Evolutionary conservation across 768 basidiomycete genomes (phyloP).

Genomic region (Mycena alexandri): DNA sequence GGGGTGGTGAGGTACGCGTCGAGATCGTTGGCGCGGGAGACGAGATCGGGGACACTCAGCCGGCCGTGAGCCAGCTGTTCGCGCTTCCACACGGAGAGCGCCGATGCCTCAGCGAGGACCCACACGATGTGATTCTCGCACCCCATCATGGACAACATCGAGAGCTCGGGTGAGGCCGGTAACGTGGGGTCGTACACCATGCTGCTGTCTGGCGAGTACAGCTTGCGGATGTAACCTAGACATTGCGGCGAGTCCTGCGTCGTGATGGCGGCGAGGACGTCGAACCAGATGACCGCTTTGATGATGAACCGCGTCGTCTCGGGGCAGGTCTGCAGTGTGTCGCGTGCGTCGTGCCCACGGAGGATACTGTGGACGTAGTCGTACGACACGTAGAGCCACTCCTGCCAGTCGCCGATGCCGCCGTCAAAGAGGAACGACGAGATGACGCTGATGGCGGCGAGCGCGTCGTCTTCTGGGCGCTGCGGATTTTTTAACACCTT

Average conservation of each 20-base stretch:
- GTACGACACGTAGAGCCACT: conserved; percentile 74
- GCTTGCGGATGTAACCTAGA: conserved; percentile 62
- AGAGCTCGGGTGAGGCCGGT: conserved; percentile 53
- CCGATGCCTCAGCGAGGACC: conserved; percentile 81
- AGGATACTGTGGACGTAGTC: conserved; percentile 67
- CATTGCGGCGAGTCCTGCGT: conserved; percentile 71
- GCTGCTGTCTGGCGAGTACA: conserved; percentile 65
- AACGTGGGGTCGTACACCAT: conserved; percentile 51
- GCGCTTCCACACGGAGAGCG: conserved; percentile 76
- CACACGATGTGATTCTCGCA: conserved; percentile 85
- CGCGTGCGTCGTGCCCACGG: conserved; percentile 54
- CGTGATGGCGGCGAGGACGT: conserved; percentile 85
- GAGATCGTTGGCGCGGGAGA: conserved; percentile 46
- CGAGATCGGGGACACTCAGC: conserved; percentile 73
- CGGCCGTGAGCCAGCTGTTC: conserved; percentile 50
- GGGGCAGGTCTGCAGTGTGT: conserved; percentile 58
- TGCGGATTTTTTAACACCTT: conserved; percentile 40
- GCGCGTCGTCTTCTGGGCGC: conserved; percentile 75
- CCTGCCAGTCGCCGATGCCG: conserved; percentile 76
- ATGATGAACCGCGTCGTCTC: conserved; percentile 78
- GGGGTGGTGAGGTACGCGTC: conserved; percentile 25
- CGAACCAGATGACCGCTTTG: conserved; percentile 90
- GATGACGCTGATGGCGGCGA: conserved; percentile 82
- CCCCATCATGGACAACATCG: conserved; percentile 90
- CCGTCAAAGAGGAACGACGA: conserved; percentile 85